Evolutionary conservation across 164 flowering plant species (phyloP), one percentile per base, ranked within the genome.

Genomic region (Kalanchoe fedtschenkoi): DNA sequence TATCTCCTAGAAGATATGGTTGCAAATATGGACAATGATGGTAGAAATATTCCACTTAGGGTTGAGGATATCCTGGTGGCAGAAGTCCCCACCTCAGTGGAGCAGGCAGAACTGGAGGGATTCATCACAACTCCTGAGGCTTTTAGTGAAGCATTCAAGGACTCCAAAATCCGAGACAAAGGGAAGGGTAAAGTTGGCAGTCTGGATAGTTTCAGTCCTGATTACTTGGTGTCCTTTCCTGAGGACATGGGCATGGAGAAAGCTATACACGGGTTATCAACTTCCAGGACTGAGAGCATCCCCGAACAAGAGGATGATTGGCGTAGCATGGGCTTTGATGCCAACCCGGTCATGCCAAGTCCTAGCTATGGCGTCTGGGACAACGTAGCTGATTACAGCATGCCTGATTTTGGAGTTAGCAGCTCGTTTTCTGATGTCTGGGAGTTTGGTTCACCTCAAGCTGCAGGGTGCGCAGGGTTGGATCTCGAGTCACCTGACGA

Each of bases 271-370:
- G 79, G 75, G 21, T 56, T 75, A 35, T 65, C 73, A 37, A 59
- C 80, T 29, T 69, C 72, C 13, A 79, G 62, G 34, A 57, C 62
- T 21, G 84, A 78, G 58, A 66, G 63, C 71, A 63, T 72, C 33
- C 54, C 37, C 32, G 74, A 76, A 66, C 77, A 69, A 41, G 86
- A 76, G 55, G 84, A 76, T 24, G n/a, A n/a, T n/a, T n/a, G n/a
- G 55, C 68, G n/a, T 84, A 84, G 96, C 73, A 65, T 69, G 77
- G 84, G 72, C 62, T 77, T 79, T 41, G 79, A 78, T 57, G 58
- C 71, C 11, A 65, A 72, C 63, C 59, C 66, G 28, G 70, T 70
- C 68, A 58, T 71, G 60, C 69, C 87, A 33, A 71, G 77, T 69
- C 72, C 78, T 62, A 68, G 76, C 68, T 60, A 65, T 59, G 87